Evolutionary conservation across 352 stramenopile genomes (phyloP).

Genomic region (Thraustochytrium sp.): DNA sequence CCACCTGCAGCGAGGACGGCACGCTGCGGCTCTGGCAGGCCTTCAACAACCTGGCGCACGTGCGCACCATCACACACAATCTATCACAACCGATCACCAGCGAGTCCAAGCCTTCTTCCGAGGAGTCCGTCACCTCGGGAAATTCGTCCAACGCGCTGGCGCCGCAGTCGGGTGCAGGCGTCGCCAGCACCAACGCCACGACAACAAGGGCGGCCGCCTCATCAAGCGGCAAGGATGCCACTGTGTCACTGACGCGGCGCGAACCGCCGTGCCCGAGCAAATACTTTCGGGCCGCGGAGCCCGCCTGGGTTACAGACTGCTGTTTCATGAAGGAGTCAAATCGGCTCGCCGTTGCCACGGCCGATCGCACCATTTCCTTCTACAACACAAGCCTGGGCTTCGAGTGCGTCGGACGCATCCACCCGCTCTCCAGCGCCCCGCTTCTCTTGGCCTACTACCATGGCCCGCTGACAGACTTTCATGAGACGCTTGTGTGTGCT

Average conservation of each 20-base stretch:
- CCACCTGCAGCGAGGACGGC: constrained; percentile 19
- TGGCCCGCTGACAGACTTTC: neutral
- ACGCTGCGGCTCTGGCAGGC: constrained; percentile 12
- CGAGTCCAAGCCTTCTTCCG: neutral
- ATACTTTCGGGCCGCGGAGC: neutral
- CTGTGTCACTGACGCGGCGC: neutral
- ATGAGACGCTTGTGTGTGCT: neutral
- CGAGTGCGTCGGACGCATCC: constrained; percentile 28
- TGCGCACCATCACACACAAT: constrained; percentile 15
- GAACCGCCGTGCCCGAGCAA: neutral
- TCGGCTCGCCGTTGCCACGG: constrained; percentile 64
- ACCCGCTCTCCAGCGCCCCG: constrained; percentile 4
- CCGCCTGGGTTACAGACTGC: constrained; percentile 67
- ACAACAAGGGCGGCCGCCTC: neutral
- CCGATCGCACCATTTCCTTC: constrained; percentile 68
- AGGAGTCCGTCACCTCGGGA: too few species aligned
- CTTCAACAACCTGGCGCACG: neutral
- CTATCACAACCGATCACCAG: neutral
- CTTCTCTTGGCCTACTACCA: constrained; percentile 17
- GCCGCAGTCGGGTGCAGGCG: neutral
- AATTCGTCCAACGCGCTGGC: too few species aligned
- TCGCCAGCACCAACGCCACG: neutral
- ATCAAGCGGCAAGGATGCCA: neutral
- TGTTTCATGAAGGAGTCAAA: constrained; percentile 73
- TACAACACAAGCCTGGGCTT: constrained; percentile 56